Base-by-base conservation (phyloP, 2,329 filamentous ascomycete species). In the Aureobasidium leucospermi region DNA sequence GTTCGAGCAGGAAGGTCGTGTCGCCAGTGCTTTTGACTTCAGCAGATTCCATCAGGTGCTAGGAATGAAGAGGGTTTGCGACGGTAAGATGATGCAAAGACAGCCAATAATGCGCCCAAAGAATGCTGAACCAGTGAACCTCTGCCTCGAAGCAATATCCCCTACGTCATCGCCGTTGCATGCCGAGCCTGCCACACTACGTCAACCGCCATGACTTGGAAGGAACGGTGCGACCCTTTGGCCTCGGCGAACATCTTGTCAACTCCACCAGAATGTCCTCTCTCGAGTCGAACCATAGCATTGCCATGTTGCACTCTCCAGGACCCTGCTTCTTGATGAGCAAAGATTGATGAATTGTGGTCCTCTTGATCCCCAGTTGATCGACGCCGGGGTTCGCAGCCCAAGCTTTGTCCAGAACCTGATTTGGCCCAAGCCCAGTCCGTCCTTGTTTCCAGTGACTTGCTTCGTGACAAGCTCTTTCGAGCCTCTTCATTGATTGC, bases 1-100 rank as follows among this genome's bases (percentile, higher is more conserved):
- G 55, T 36, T 59, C 56, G 16, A 59, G 38, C 45, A 59, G 31
- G n/a, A 59, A 59, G 29, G 56, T 51, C 38, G 56, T 59, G 56
- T 59, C 56, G 28, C 56, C 56, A 13, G 56, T 38, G 29, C 56
- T 59, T 51, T 36, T 31, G n/a, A 59, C 45, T 59, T 58, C 29
- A 6, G 43, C 31, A 57, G 53, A 15, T 31, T 38, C 43, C 55
- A 58, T 58, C n/a, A 23, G 7, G 10, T 29, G 32, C 31, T 58
- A 48, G 43, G 52, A 56, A 56, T 56, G 52, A 52, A 52, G 8
- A 38, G 23, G 42, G 51, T 16, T 23, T 23, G 19, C 19, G 51
- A 15, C 51, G 51, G 28, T 43, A 28, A 11, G 38, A 43, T 55
- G 51, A 28, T 41, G 28, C 13, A 32, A 7, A 9, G 51, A 34